Base-by-base conservation (phyloP, 805 yeast species). In the Yamadazyma nakazawae region DNA sequence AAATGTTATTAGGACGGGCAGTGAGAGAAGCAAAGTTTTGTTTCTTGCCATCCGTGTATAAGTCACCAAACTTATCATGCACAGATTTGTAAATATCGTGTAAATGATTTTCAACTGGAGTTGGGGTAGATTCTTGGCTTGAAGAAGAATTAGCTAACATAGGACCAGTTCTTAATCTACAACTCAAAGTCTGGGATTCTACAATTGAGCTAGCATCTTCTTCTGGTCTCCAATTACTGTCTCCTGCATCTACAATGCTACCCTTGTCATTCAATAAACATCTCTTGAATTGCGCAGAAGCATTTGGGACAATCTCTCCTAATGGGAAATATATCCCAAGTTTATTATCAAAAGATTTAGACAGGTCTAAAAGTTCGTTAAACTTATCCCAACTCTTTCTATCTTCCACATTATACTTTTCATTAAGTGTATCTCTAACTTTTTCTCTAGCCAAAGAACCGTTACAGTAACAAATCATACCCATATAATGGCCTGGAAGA, bases 381-480 rank as follows among this genome's bases (percentile, higher is more conserved):
- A 86, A 86, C 50, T 73, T 66, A 40, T 72, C 70, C 92, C 92
- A 85, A n/a, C 72, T 67, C 31, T 69, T 63, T 5, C 54, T 53
- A 4, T 63, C 62, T 2, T 57, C 54, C 12, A 58, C 49, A 1
- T 60, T 56, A 46, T 69, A 66, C 54, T 75, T 70, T 34, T 65
- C 63, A 57, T 85, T 85, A 26, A 88, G 50, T 19, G 67, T 70
- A 62, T 89, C 84, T 42, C 94, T 74, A 10, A 89, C 73, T 47
- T 75, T 74, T 57, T 90, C 96, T 53, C 97, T 73, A 0, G 97
- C 96, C 41, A 90, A 68, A 0, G 96, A 79, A 0, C 97, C 97
- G 62, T 90, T 90, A 59, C 95, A 86, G 63, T 90, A 90, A 62
- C 97, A 90, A 45, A 91, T 80, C 97, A 90, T 90, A 18, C 95